Conservation (phyloP, 148 eudicot species). For the Vaccinium corymbosum region DNA sequence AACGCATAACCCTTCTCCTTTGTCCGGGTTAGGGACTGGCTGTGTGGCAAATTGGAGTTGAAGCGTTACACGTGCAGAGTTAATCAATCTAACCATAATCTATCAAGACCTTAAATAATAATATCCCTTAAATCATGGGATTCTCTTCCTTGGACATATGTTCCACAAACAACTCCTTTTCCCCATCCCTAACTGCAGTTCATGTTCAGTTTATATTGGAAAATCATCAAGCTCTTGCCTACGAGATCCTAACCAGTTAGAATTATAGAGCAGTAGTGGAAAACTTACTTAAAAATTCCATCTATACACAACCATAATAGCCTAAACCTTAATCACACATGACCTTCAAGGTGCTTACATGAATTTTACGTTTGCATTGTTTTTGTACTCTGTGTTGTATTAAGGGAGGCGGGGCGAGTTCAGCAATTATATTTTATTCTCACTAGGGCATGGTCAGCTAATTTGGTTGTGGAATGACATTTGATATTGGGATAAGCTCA, state of each 20-base stretch:
- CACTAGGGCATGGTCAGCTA: background rate
- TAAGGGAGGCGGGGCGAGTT: background rate
- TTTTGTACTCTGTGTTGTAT: background rate
- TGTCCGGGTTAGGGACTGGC: too few species aligned
- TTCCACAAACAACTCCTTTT: too few species aligned
- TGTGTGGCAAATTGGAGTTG: too few species aligned
- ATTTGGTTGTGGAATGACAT: background rate
- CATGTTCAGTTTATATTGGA: background rate
- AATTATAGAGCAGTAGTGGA: background rate
- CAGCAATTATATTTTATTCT: background rate
- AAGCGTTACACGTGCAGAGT: too few species aligned
- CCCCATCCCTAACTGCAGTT: background rate
- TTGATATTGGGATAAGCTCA: background rate
- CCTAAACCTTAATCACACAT: background rate
- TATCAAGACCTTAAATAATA: too few species aligned
- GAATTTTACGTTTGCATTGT: background rate
- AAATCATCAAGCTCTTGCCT: background rate
- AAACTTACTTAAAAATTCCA: background rate
- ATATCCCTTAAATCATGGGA: too few species aligned
- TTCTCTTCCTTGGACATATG: too few species aligned
- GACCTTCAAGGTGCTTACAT: background rate
- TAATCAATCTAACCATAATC: too few species aligned
- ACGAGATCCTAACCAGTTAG: background rate
- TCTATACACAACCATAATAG: background rate
- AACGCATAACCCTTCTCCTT: too few species aligned